These are phyloP conservation scores for Tetradesmus lagerheimii DNA, from an alignment of 139 green algal genomes.

Conservation along the genomic window DNA sequence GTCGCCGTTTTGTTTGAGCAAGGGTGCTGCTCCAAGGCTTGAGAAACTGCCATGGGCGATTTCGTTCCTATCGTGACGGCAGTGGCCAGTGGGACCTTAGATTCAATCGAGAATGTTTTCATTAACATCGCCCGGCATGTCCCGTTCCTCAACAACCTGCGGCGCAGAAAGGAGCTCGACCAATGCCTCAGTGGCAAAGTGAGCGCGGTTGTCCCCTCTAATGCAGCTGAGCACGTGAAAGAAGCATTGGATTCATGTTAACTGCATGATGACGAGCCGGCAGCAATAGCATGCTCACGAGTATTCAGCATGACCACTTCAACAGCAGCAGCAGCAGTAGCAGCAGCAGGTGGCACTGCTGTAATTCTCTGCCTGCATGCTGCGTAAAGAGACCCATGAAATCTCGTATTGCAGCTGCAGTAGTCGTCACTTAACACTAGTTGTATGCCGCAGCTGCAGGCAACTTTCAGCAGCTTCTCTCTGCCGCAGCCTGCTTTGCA, in stretches of 20 bases:
- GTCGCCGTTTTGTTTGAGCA: not conserved
- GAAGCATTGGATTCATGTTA: not conserved
- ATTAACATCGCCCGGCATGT: constrained; percentile 28
- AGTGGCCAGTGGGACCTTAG: not conserved
- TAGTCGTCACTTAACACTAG: too few relatives aligned
- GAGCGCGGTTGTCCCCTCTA: not conserved
- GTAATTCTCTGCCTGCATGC: not conserved
- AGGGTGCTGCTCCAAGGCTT: not conserved
- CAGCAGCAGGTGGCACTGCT: not conserved
- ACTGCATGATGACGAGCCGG: not conserved
- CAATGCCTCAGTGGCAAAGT: constrained; percentile 28
- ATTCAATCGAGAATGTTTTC: constrained; percentile 37
- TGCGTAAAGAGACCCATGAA: not conserved
- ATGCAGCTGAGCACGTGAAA: not conserved
- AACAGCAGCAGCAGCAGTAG: not conserved
- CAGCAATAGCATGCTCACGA: not conserved
- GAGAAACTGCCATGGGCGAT: not conserved
- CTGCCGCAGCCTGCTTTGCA: too few relatives aligned
- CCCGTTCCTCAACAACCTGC: not conserved
- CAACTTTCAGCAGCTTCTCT: not conserved
- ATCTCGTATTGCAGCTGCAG: too few relatives aligned
- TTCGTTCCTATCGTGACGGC: constrained; percentile 17
- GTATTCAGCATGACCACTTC: not conserved
- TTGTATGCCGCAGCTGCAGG: too few relatives aligned
- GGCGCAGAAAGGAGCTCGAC: constrained; percentile 6